phyloP scores from a whole-genome alignment of 768 basidiomycete genomes.

The Dioszegia crocea region DNA sequence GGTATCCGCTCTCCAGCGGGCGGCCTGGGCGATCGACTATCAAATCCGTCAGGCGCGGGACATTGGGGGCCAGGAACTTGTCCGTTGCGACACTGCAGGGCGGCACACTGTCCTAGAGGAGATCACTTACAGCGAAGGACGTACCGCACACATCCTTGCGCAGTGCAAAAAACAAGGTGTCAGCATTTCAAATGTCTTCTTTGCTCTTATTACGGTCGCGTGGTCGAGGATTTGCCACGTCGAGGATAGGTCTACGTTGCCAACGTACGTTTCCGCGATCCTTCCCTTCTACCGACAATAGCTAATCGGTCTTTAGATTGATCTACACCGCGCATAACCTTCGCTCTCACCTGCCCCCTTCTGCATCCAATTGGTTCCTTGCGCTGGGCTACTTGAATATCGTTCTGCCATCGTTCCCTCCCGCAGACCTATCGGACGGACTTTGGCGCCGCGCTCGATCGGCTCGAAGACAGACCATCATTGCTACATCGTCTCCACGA shows the following conservation, averaged over 20 bases:
- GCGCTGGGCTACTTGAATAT: slow-evolving; percentile 74
- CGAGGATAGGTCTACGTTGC: neutral
- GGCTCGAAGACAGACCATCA: too few relatives aligned
- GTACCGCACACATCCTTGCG: slow-evolving; percentile 61
- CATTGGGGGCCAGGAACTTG: slow-evolving; percentile 71
- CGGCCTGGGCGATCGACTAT: slow-evolving; percentile 6
- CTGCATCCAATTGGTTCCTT: slow-evolving; percentile 67
- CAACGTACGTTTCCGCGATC: neutral
- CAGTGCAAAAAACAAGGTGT: slow-evolving; percentile 59
- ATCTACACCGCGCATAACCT: slow-evolving; percentile 80
- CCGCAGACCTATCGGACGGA: too few relatives aligned
- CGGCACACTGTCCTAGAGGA: slow-evolving; percentile 64
- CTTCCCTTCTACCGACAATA: neutral
- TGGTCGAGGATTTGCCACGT: neutral
- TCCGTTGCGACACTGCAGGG: slow-evolving; percentile 49
- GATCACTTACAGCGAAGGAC: slow-evolving; percentile 56
- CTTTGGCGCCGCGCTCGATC: slow-evolving; percentile 58
- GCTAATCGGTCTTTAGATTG: slow-evolving; percentile 58
- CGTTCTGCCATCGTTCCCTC: slow-evolving; percentile 63
- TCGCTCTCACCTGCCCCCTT: slow-evolving; percentile 55
- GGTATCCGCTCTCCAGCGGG: neutral
- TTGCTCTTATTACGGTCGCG: neutral
- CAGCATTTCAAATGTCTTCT: neutral
- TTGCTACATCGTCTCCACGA: neutral
- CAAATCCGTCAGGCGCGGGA: neutral